Percentiles rank a stretch among this genome's conserved stretches.
Conservation (phyloP, 768 basidiomycete genomes). For the Rhodosporidiobolus sp. region DNA sequence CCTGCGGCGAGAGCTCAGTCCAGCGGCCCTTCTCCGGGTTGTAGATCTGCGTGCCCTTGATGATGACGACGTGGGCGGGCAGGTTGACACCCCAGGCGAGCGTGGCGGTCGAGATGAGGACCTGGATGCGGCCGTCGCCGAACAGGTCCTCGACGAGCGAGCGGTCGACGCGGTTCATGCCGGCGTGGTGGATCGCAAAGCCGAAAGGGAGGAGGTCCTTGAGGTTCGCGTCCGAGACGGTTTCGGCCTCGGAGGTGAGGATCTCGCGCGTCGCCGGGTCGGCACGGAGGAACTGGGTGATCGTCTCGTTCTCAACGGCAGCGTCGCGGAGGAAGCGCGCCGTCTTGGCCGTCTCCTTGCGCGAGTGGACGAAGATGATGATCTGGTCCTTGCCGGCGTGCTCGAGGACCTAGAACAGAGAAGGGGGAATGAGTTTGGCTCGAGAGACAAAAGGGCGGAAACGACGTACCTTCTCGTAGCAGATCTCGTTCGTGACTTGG, state of each 20-base stretch:
- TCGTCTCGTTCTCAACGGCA: slow-evolving; percentile 94
- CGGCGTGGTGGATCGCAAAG: slow-evolving; percentile 96
- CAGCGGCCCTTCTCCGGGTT: slow-evolving; percentile 98
- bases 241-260: slow-evolving; percentile 73
- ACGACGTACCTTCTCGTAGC: slow-evolving; percentile 80
- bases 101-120: slow-evolving; percentile 93
- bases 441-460: too few species aligned
- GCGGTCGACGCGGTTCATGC: slow-evolving; percentile 89
- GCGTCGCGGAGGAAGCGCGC: slow-evolving; percentile 88
- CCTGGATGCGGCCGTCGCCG: slow-evolving; percentile 83
- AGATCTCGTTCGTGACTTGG: slow-evolving; percentile 97
- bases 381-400: slow-evolving; percentile 87
- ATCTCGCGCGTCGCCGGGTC: slow-evolving; percentile 90
- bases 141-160: slow-evolving; percentile 91
- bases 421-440: too few species aligned
- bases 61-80: slow-evolving; percentile 95
- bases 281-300: slow-evolving; percentile 91
- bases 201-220: slow-evolving; percentile 91
- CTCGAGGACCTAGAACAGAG: slow-evolving; percentile 60
- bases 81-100: slow-evolving; percentile 99
- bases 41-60: slow-evolving; percentile 99
- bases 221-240: slow-evolving; percentile 76
- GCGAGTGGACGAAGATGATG: slow-evolving; percentile 94
- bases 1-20: slow-evolving; percentile 92
- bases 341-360: slow-evolving; percentile 98